phyloP scores from a whole-genome alignment of 108 stramenopile species.

The Seminavis robusta region DNA sequence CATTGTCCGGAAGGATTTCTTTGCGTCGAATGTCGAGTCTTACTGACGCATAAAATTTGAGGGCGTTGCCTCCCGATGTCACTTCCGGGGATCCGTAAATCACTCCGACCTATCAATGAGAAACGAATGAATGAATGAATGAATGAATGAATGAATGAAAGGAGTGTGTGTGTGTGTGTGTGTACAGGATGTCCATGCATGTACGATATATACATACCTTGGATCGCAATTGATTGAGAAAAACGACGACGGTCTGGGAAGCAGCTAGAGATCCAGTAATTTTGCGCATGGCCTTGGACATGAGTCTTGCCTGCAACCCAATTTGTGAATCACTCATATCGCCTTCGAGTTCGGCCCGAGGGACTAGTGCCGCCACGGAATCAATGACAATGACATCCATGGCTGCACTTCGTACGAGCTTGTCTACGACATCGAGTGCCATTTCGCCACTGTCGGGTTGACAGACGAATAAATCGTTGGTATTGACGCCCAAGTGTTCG shows the following conservation, averaged over 20 bases:
- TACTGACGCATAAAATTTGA: slow-evolving; percentile 93
- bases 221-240: slow-evolving; percentile 91
- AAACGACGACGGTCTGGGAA: slow-evolving; percentile 88
- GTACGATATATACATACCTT: slow-evolving; percentile 85
- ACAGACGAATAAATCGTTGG: slow-evolving; percentile 78
- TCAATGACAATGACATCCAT: slow-evolving; percentile 97
- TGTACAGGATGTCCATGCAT: neutral
- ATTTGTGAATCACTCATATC: slow-evolving; percentile 89
- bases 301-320: slow-evolving; percentile 91
- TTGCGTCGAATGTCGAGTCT: slow-evolving; percentile 85
- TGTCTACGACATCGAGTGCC: slow-evolving; percentile 97
- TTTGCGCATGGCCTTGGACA: slow-evolving; percentile 97
- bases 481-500: slow-evolving; percentile 80
- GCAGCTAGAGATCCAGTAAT: slow-evolving; percentile 81
- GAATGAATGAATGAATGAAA: neutral
- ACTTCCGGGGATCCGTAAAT: slow-evolving; percentile 95
- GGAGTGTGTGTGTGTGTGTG: too few species aligned
- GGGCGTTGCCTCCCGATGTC: slow-evolving; percentile 93
- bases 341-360: slow-evolving; percentile 92
- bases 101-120: slow-evolving; percentile 55
- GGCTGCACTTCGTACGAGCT: slow-evolving; percentile 83
- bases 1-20: slow-evolving; percentile 88
- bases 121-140: neutral
- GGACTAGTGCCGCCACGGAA: slow-evolving; percentile 93
- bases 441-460: slow-evolving; percentile 98